These are phyloP conservation scores for Myxozyma neglecta DNA, from an alignment of 805 yeast species.

Conservation along the genomic window DNA sequence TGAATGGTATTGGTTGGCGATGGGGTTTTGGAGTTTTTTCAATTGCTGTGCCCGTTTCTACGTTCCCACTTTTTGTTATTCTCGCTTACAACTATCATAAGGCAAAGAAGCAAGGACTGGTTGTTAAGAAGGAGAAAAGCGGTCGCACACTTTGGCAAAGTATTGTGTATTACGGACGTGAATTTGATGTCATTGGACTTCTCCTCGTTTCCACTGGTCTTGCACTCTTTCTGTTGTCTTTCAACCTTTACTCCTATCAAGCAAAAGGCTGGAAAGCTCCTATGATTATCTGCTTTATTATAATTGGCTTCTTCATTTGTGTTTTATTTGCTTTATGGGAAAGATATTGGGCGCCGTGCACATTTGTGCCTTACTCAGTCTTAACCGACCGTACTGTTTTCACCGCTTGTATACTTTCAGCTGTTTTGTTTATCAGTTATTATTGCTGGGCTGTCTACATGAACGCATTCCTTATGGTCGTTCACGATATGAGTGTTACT, in stretches of 20 bases:
- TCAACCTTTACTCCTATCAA: slow-evolving; percentile 27
- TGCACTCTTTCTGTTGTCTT: slow-evolving; percentile 43
- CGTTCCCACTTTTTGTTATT: not conserved
- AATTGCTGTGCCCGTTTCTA: not conserved
- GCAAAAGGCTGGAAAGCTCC: slow-evolving; percentile 40
- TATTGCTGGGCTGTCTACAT: not conserved
- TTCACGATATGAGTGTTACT: not conserved
- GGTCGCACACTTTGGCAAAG: not conserved
- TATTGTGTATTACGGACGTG: not conserved
- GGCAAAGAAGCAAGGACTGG: not conserved
- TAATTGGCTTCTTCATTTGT: slow-evolving; percentile 55
- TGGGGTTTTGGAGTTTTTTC: not conserved
- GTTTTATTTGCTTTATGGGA: slow-evolving; percentile 56
- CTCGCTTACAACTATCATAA: not conserved
- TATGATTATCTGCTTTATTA: slow-evolving; percentile 38
- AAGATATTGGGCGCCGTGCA: slow-evolving; percentile 51
- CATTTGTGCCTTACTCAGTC: slow-evolving; percentile 55
- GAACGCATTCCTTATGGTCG: not conserved
- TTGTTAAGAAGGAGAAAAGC: not conserved
- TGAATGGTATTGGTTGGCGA: not conserved
- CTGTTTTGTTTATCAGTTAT: slow-evolving; percentile 51
- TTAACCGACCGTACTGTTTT: slow-evolving; percentile 65
- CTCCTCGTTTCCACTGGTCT: slow-evolving; percentile 42
- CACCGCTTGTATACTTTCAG: slow-evolving; percentile 51
- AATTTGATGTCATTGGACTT: slow-evolving; percentile 38